Evolutionary conservation across 2,329 filamentous ascomycete species (phyloP).

Genomic region (Talaromyces sp.): DNA sequence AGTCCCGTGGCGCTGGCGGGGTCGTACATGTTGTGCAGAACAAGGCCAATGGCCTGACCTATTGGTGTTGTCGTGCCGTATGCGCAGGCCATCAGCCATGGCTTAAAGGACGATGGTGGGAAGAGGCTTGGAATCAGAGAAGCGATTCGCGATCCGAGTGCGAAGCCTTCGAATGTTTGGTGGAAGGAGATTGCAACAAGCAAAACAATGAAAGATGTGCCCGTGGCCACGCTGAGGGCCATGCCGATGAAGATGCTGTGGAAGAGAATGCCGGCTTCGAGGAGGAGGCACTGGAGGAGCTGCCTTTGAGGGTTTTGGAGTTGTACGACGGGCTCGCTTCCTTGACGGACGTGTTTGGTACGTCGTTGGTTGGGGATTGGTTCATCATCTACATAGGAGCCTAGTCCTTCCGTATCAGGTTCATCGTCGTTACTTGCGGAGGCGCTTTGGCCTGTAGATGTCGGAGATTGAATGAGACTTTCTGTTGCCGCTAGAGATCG

Average conservation of each 20-base stretch:
- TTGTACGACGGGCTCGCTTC: constrained; percentile 32
- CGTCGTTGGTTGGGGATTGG: constrained; percentile 2
- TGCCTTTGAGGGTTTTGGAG: constrained; percentile 60
- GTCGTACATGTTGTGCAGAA: constrained; percentile 76
- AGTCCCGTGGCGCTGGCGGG: constrained; percentile 72
- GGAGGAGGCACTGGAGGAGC: constrained; percentile 71
- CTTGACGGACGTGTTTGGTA: constrained; percentile 21
- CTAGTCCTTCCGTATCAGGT: constrained; percentile 57
- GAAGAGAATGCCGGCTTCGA: constrained; percentile 81
- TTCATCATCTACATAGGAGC: constrained; percentile 29
- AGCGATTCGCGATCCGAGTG: constrained; percentile 79
- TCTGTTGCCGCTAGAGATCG: background rate
- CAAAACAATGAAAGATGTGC: constrained; percentile 74
- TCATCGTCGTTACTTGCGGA: constrained; percentile 55
- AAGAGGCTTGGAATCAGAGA: constrained; percentile 66
- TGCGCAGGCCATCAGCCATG: constrained; percentile 66
- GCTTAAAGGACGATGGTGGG: constrained; percentile 66
- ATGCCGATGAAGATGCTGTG: constrained; percentile 85
- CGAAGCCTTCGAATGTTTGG: constrained; percentile 84
- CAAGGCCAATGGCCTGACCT: constrained; percentile 76
- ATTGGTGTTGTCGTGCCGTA: constrained; percentile 72
- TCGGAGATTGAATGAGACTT: constrained; percentile 4
- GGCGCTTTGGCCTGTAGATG: constrained; percentile 3
- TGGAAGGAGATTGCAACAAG: constrained; percentile 79
- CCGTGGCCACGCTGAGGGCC: constrained; percentile 77